phyloP scores from a whole-genome alignment of 768 basidiomycete genomes.

The Leccinum rimulosum region DNA sequence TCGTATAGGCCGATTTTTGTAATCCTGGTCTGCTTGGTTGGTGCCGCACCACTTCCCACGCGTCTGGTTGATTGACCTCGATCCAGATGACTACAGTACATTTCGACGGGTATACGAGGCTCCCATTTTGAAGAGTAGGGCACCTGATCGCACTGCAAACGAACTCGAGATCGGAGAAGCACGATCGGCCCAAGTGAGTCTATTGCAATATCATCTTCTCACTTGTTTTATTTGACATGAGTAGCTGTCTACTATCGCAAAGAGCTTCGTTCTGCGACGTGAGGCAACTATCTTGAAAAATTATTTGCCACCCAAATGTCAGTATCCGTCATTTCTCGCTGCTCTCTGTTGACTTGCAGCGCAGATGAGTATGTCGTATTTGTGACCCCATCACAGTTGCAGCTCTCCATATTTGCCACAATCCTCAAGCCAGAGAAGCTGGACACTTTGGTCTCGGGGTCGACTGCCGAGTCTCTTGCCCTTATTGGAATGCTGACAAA shows the following conservation, averaged over 20 bases:
- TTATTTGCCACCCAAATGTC: slow-evolving; percentile 90
- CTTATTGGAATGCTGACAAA: slow-evolving; percentile 82
- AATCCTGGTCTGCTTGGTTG: slow-evolving; percentile 88
- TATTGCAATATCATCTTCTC: not conserved
- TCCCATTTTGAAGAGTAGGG: slow-evolving; percentile 84
- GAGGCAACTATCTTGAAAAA: slow-evolving; percentile 79
- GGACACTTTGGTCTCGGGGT: slow-evolving; percentile 64
- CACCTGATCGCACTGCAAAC: slow-evolving; percentile 67
- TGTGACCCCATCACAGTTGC: slow-evolving; percentile 80
- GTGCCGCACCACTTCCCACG: slow-evolving; percentile 2
- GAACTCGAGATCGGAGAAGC: slow-evolving; percentile 78
- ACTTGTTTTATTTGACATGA: not conserved
- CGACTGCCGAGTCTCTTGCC: slow-evolving; percentile 74
- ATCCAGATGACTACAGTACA: slow-evolving; percentile 66
- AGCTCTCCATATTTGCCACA: slow-evolving; percentile 72
- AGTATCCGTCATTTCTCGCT: slow-evolving; percentile 22
- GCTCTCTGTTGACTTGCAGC: slow-evolving; percentile 1
- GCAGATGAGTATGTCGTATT: slow-evolving; percentile 99
- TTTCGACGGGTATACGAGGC: slow-evolving; percentile 83
- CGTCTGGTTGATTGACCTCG: slow-evolving; percentile 1
- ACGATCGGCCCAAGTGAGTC: slow-evolving; percentile 67
- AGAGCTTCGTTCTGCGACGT: slow-evolving; percentile 87
- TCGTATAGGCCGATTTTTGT: slow-evolving; percentile 78
- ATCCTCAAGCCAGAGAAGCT: slow-evolving; percentile 73
- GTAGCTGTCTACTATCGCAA: slow-evolving; percentile 70